Conservation (phyloP, 192 early-diverging fungal genomes). For the Coemansia sp. region DNA sequence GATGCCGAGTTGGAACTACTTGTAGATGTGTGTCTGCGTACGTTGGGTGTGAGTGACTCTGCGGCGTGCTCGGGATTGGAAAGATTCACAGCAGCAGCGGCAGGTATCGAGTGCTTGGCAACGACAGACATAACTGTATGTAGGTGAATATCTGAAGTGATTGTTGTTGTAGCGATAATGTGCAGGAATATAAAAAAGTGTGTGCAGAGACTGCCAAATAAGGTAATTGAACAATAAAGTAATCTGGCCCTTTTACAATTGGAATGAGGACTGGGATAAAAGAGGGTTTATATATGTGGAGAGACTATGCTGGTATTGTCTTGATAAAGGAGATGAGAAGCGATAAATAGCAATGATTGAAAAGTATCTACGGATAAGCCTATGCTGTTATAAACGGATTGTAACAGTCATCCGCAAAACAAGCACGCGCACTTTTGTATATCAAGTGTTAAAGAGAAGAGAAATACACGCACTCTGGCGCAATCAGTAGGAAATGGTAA, state of each 20-base stretch:
- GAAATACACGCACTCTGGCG: no score
- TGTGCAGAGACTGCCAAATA: constrained; percentile 2
- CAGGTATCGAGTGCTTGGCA: constrained; percentile 4
- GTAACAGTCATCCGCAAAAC: no score
- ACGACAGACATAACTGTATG: neutral
- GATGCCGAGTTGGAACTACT: constrained; percentile 19
- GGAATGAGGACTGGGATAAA: neutral
- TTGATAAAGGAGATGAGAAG: no score
- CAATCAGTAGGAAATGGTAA: no score
- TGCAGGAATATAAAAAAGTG: neutral
- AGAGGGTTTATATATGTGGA: neutral
- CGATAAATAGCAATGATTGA: no score
- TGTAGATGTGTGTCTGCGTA: constrained; percentile 42
- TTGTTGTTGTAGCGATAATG: neutral
- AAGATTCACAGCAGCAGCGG: neutral
- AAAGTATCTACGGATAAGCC: no score
- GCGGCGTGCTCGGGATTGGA: constrained; percentile 2
- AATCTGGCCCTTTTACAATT: no score
- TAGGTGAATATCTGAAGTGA: neutral
- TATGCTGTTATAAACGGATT: no score
- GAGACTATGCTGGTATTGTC: no score
- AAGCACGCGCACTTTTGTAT: no score
- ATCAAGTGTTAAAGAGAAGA: no score
- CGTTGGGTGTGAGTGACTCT: constrained; percentile 7
- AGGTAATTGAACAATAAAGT: constrained; percentile 1